Evolutionary conservation across 805 yeast species (phyloP).

Genomic region (Jamesozyma piceae): DNA sequence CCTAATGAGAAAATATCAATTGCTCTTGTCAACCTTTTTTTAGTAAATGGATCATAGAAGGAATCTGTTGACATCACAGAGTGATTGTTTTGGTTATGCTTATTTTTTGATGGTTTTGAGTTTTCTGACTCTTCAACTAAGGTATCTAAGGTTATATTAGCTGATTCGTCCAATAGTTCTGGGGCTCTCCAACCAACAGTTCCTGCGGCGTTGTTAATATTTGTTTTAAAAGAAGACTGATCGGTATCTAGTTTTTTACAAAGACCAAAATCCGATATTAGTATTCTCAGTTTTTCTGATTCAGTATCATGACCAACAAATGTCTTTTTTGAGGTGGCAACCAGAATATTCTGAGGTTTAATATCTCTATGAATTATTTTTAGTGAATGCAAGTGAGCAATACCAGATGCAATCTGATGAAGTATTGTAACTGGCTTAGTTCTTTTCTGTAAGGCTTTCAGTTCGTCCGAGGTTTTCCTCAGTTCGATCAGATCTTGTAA

Average conservation of each 20-base stretch:
- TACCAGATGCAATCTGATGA: conserved; percentile 72
- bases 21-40: conserved; percentile 69
- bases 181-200: conserved; percentile 99
- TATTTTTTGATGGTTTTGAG: conserved; percentile 28
- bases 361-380: conserved; percentile 92
- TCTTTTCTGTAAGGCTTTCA: conserved; percentile 31
- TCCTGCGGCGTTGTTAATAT: conserved; percentile 81
- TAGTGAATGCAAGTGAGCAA: conserved; percentile 76
- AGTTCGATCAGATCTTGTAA: conserved; percentile 75
- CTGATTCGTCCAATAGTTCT: conserved; percentile 44
- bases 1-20: conserved; percentile 93
- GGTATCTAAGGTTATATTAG: no score
- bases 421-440: conserved; percentile 45
- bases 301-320: conserved; percentile 15
- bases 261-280: conserved; percentile 92
- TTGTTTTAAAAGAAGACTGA: conserved; percentile 87
- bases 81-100: conserved; percentile 1
- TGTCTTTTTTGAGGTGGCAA: conserved; percentile 54
- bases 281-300: conserved; percentile 46
- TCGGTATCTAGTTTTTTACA: conserved; percentile 88
- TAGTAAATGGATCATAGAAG: conserved; percentile 33
- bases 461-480: conserved; percentile 29
- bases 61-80: conserved; percentile 12
- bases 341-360: conserved; percentile 87
- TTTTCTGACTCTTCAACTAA: conserved; percentile 3